Evolutionary conservation across 345 rosid genomes (phyloP).

Genomic region (Corchorus capsularis): DNA sequence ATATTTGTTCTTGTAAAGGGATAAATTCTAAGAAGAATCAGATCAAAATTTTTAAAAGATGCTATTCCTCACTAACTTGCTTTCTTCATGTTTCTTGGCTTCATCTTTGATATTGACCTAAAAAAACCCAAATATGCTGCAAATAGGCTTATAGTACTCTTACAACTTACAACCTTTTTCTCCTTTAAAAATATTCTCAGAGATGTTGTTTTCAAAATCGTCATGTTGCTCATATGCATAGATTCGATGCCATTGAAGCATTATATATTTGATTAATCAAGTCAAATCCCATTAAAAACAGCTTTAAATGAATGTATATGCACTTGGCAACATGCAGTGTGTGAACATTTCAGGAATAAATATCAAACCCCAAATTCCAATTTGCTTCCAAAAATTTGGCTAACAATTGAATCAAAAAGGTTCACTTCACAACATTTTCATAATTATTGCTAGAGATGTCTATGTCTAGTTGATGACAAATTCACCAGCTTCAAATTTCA

Average conservation of each 20-base stretch:
- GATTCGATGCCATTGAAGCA: neutral
- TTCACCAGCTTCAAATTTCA: neutral
- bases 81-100: neutral
- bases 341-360: neutral
- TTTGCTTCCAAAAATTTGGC: neutral
- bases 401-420: neutral
- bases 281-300: neutral
- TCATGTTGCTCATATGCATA: neutral
- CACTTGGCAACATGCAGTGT: neutral
- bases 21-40: neutral
- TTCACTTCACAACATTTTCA: neutral
- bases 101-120: neutral
- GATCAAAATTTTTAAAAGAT: neutral
- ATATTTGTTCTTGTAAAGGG: neutral
- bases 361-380: neutral
- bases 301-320: neutral
- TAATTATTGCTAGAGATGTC: neutral
- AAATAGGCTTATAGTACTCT: neutral
- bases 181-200: neutral
- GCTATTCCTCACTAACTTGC: neutral
- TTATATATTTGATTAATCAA: neutral
- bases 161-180: neutral
- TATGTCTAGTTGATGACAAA: neutral
- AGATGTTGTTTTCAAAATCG: slow-evolving; percentile 13
- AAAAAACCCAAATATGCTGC: no score